A percentile compares a stretch with the other conserved stretches of the same genome.
phyloP scores from a whole-genome alignment of 169 alveolate genomes.

The Plasmodium coatneyi region DNA sequence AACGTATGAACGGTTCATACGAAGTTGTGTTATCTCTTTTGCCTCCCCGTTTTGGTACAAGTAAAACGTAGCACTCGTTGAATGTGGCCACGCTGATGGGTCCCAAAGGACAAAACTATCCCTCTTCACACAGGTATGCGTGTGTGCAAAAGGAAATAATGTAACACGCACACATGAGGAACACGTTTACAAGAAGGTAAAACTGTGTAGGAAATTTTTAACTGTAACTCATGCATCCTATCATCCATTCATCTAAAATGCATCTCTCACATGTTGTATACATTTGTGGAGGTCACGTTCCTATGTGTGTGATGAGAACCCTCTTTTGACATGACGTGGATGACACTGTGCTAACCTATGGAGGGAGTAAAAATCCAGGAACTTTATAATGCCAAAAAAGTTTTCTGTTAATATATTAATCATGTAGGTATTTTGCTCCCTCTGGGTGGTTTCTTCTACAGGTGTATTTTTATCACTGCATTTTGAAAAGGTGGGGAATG shows the following conservation, averaged over 20 bases:
- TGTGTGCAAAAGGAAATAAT: neutral
- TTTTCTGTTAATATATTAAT: slow-evolving; percentile 27
- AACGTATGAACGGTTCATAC: slow-evolving; percentile 4
- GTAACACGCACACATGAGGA: neutral
- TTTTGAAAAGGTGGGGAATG: neutral
- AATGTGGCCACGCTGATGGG: neutral
- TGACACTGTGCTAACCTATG: slow-evolving; percentile 29
- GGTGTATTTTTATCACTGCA: slow-evolving; percentile 22
- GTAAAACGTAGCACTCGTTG: neutral
- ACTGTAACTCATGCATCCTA: neutral
- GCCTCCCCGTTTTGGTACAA: neutral
- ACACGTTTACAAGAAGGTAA: neutral
- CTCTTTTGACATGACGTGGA: neutral
- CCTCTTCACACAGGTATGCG: neutral
- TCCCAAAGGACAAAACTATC: neutral
- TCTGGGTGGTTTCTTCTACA: neutral
- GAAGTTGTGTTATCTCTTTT: neutral
- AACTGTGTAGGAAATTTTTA: neutral
- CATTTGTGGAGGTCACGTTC: neutral
- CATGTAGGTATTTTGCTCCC: slow-evolving; percentile 12
- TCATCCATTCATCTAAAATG: neutral
- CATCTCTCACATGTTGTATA: neutral
- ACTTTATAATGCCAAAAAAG: slow-evolving; percentile 37
- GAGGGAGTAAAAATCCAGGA: slow-evolving; percentile 63
- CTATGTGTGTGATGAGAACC: neutral